A percentile compares a stretch with the other conserved stretches of the same genome.
These are phyloP conservation scores for Guadua angustifolia DNA, from an alignment of 176 grass and related monocot species.

Conservation along the genomic window DNA sequence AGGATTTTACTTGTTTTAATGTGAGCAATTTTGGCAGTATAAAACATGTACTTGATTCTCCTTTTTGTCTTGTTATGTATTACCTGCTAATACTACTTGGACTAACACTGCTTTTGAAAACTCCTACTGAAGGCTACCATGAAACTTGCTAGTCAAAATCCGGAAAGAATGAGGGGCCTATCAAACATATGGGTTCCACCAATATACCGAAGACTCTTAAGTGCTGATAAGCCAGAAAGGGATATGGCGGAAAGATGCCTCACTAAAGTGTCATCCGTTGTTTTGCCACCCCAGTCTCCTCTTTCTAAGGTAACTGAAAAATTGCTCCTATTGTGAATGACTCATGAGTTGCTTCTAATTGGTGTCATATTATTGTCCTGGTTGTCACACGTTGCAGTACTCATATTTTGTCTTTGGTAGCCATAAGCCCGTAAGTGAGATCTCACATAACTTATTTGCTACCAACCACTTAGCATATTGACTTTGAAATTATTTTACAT, in stretches of 20 bases:
- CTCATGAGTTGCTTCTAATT: not conserved
- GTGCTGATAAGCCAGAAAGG: constrained; percentile 63
- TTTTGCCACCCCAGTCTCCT: constrained; percentile 56
- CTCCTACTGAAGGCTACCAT: constrained; percentile 56
- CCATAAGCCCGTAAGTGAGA: not conserved
- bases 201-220: constrained; percentile 80
- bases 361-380: not conserved
- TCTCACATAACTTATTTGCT: constrained; percentile 23
- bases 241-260: constrained; percentile 83
- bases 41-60: constrained; percentile 9
- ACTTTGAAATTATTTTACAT: not conserved
- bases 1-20: constrained; percentile 34
- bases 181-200: constrained; percentile 74
- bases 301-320: constrained; percentile 72
- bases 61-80: not conserved
- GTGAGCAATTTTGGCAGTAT: not conserved
- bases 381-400: constrained; percentile 1
- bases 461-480: not conserved
- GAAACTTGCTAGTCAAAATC: constrained; percentile 57
- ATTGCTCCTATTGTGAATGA: constrained; percentile 23
- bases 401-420: not conserved
- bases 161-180: constrained; percentile 57
- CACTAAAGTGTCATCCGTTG: constrained; percentile 57
- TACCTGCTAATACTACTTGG: constrained; percentile 23
- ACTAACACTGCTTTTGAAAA: constrained; percentile 34